Base-by-base conservation (phyloP, 352 stramenopile species). In the Blastocystis sp. region DNA sequence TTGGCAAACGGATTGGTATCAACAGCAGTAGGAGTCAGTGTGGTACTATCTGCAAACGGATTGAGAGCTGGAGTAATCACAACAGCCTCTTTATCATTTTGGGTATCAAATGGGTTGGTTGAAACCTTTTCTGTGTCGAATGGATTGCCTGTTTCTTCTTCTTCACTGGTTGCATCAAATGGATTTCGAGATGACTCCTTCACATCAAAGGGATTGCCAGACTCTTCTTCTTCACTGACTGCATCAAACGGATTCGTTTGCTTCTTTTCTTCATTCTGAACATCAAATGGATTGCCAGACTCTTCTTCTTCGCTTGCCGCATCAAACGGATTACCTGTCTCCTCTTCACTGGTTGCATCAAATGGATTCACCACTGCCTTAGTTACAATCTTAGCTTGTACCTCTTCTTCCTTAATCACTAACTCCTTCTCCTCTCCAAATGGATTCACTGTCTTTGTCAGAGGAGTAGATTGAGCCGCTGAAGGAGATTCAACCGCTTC, bases 161-260 rank as follows among this genome's bases (percentile, higher is more conserved):
- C 68, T 19, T 24, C 40, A 3, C 54, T 30, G 0, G n/a, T 19
- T 0, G 22, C 73, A 64, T 84, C 56, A 51, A 84, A 84, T 9
- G 73, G 73, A 30, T 84, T 84, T 22, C 30, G 37, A 19, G 33
- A 11, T 30, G 24, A n/a, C 19, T 17, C 15, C 62, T 75, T 75
- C 33, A 15, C 62, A 19, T 53, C 66, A n/a, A 77, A 77, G 15
- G 66, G 66, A 30, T 77, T 77, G 17, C 44, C 73, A 13, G 35
- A 13, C 15, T 40, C 73, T n/a, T 68, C 51, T 27, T 82, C 73
- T 1, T 81, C 35, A 35, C 24, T 53, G 15, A n/a, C 22, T 30
- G 70, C 70, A 48, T 84, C 73, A 42, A 84, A 84, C 0, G 73
- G 73, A 44, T 84, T 84, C 0, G n/a, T n/a, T n/a, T n/a, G n/a